These are phyloP conservation scores for Camellia japonica DNA, from an alignment of 148 eudicot species.

Conservation along the genomic window DNA sequence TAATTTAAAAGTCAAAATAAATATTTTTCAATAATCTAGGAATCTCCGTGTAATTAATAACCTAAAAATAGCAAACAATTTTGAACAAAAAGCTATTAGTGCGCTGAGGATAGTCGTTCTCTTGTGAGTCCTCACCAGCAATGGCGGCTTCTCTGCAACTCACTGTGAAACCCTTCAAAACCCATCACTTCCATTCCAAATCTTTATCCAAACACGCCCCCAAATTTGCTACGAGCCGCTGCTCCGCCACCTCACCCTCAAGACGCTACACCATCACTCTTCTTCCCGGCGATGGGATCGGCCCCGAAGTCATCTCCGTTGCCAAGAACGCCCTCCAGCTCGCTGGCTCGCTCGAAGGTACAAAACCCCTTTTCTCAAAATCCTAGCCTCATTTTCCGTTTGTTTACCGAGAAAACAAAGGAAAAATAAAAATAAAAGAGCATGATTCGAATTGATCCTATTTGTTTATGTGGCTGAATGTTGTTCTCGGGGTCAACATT, in stretches of 20 bases:
- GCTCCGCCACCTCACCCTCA: slow-evolving; percentile 46
- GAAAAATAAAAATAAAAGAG: not conserved
- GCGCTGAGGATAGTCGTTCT: no score
- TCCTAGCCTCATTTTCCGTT: not conserved
- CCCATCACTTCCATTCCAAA: no score
- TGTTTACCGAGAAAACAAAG: not conserved
- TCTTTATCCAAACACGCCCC: not conserved
- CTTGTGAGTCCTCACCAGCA: no score
- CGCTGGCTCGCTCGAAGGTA: slow-evolving; percentile 75
- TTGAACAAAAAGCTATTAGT: no score
- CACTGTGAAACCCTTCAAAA: no score
- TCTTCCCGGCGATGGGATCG: slow-evolving; percentile 95
- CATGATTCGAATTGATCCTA: not conserved
- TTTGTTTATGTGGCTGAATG: not conserved
- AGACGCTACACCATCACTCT: slow-evolving; percentile 73
- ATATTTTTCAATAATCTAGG: no score
- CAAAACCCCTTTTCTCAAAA: not conserved
- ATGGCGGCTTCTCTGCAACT: no score
- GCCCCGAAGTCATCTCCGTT: no score
- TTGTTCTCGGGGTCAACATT: not conserved
- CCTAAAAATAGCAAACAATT: no score
- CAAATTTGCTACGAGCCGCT: slow-evolving; percentile 27
- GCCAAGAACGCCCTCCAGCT: slow-evolving; percentile 32
- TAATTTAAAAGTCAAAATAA: no score
- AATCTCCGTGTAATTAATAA: no score